These are phyloP conservation scores for Talaromyces sp. DNA, from an alignment of 2,329 filamentous ascomycete species.

Conservation along the genomic window DNA sequence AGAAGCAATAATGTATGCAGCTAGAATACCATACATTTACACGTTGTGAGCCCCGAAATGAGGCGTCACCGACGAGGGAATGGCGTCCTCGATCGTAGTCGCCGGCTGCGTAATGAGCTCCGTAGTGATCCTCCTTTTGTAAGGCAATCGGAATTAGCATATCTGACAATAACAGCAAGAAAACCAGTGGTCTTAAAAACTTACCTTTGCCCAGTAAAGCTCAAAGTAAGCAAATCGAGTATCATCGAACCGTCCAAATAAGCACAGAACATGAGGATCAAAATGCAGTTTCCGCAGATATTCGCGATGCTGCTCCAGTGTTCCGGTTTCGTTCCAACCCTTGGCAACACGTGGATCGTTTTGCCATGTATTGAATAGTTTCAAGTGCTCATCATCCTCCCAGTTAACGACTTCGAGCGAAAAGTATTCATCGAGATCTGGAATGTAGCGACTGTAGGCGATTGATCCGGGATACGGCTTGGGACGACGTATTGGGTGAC, in stretches of 20 bases:
- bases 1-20: slow-evolving; percentile 56
- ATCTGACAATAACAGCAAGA: no score
- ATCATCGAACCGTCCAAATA: slow-evolving; percentile 15
- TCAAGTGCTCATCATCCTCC: slow-evolving; percentile 13
- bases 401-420: slow-evolving; percentile 14
- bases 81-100: slow-evolving; percentile 57
- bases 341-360: slow-evolving; percentile 17
- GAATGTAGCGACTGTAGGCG: slow-evolving; percentile 16
- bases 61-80: slow-evolving; percentile 31
- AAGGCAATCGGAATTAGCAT: neutral
- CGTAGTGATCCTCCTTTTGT: slow-evolving; percentile 53
- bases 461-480: slow-evolving; percentile 15
- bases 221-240: slow-evolving; percentile 9
- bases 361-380: slow-evolving; percentile 16
- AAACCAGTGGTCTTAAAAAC: neutral
- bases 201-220: slow-evolving; percentile 17
- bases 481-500: slow-evolving; percentile 12
- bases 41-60: slow-evolving; percentile 51
- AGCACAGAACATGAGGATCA: slow-evolving; percentile 13
- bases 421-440: slow-evolving; percentile 15
- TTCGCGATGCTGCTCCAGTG: slow-evolving; percentile 15
- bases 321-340: slow-evolving; percentile 17
- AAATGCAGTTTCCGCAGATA: slow-evolving; percentile 15
- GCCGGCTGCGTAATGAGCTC: slow-evolving; percentile 52
- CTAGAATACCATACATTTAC: slow-evolving; percentile 56